phyloP scores from a whole-genome alignment of 1,284 basidiomycete species.

The Abortiporus biennis region DNA sequence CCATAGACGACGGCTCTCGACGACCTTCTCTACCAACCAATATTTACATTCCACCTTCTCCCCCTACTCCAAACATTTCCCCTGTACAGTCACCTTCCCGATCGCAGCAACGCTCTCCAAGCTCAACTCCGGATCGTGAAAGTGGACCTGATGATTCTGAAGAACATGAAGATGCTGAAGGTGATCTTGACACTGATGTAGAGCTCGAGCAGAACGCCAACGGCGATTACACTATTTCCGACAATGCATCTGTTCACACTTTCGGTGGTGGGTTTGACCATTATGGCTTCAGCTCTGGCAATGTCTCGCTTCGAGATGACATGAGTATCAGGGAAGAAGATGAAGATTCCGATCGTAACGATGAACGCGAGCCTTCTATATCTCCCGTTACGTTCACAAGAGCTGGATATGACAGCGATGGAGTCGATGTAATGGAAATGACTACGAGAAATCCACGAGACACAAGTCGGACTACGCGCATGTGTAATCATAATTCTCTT shows the following conservation, averaged over 20 bases:
- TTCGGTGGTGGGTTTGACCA: conserved; percentile 29
- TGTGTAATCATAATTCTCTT: too few species aligned
- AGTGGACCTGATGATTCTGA: conserved; percentile 17
- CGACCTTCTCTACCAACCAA: conserved; percentile 39
- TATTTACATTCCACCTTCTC: conserved; percentile 11
- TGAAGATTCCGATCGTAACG: conserved; percentile 13
- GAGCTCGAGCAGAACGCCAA: conserved; percentile 24
- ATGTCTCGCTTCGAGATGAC: conserved; percentile 12
- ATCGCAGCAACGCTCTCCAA: conserved; percentile 8
- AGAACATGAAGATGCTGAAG: too few species aligned
- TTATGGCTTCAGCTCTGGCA: conserved; percentile 13
- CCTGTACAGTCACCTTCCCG: neutral
- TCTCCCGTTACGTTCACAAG: conserved; percentile 20
- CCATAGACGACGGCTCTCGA: conserved; percentile 40
- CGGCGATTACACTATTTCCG: conserved; percentile 24
- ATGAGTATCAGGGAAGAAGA: conserved; percentile 42
- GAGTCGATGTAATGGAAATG: conserved; percentile 14
- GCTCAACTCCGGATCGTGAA: conserved; percentile 11
- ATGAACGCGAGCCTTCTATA: conserved; percentile 3
- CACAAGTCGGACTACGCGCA: too few species aligned
- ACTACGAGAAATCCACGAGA: too few species aligned
- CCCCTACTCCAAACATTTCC: conserved; percentile 1
- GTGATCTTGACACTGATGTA: conserved; percentile 32
- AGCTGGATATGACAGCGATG: conserved; percentile 14
- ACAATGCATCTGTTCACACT: conserved; percentile 45